Base-by-base conservation (phyloP, 805 yeast species). In the Dipodascus albidus region DNA sequence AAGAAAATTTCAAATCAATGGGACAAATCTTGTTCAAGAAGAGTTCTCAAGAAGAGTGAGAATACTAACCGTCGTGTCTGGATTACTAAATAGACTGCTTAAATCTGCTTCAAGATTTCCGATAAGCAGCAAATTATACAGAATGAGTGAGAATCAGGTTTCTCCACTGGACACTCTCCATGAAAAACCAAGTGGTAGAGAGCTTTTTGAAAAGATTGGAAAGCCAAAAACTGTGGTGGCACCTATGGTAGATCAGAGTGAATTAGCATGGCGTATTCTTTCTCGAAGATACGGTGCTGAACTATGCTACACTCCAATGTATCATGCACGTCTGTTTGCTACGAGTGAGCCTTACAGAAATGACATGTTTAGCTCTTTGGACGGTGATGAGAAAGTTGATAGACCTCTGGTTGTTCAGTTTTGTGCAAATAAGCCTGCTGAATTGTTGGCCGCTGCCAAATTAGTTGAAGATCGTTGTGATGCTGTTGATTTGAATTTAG, bases 171-270 rank as follows among this genome's bases (percentile, higher is more conserved):
- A 54, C 52, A 54, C 41, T 33, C 23, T 47, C 20, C 23, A 38
- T 14, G 14, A 38, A 17, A 73, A 72, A 54, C 61, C 68, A 20
- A 60, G 67, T 17, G 97, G 97, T 1, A 74, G 95, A 55, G 80
- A 77, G 50, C 75, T 93, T 1, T 91, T 71, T 65, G 76, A 85
- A 48, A 68, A 77, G 14, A 72, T 91, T 15, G 93, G 93, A 0
- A 62, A 70, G 21, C 99, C 99, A 1, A 78, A 74, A 50, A 87
- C 85, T 58, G 83, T 93, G 23, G 93, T 93, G 20, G 99, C 98
- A 2, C 99, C 99, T 1, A 91, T 93, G 97, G 99, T 93, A 19
- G 99, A 93, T 67, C 97, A 89, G 60, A 82, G 91, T 2, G 99
- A 93, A 64, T 74, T 93, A 19, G 98, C 96, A 1, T 93, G 98